A percentile compares a stretch with the other conserved stretches of the same genome.
These are phyloP conservation scores for Mycena olivaceomarginata DNA, from an alignment of 768 basidiomycete species.

Conservation along the genomic window DNA sequence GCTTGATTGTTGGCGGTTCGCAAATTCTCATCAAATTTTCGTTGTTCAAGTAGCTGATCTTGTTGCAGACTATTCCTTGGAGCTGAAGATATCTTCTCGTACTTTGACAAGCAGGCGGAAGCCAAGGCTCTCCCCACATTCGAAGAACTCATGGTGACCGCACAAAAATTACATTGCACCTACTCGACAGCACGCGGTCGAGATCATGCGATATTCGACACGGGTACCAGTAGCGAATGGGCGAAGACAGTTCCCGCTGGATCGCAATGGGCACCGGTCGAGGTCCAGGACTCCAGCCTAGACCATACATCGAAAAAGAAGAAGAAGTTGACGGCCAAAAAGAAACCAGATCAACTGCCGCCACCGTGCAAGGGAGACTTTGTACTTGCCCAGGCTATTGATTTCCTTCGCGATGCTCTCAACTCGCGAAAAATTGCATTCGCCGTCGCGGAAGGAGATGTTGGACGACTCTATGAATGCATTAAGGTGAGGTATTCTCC, in stretches of 20 bases:
- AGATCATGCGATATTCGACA: conserved; percentile 15
- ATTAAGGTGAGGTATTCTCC: conserved; percentile 51
- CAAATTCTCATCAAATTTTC: neutral
- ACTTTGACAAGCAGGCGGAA: neutral
- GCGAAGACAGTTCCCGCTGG: conserved; percentile 7
- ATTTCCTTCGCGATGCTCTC: conserved; percentile 49
- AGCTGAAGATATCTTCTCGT: conserved; percentile 7
- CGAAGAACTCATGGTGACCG: conserved; percentile 13
- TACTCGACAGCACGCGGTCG: conserved; percentile 21
- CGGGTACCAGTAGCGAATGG: neutral
- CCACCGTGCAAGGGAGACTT: conserved; percentile 44
- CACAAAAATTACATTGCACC: neutral
- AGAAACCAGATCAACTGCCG: neutral
- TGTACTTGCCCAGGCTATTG: conserved; percentile 49
- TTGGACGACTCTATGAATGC: conserved; percentile 54
- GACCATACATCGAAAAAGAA: neutral
- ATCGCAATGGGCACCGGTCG: neutral
- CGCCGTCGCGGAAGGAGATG: conserved; percentile 56
- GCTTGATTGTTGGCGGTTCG: conserved; percentile 58
- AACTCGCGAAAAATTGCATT: conserved; percentile 51
- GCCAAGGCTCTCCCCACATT: neutral
- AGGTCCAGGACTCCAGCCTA: conserved; percentile 15
- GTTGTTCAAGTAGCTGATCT: neutral
- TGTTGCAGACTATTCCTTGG: neutral
- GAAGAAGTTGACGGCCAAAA: neutral